Evolutionary conservation across 2,329 filamentous ascomycete species (phyloP).

Genomic region (Cephalotrichum gorgonifer): DNA sequence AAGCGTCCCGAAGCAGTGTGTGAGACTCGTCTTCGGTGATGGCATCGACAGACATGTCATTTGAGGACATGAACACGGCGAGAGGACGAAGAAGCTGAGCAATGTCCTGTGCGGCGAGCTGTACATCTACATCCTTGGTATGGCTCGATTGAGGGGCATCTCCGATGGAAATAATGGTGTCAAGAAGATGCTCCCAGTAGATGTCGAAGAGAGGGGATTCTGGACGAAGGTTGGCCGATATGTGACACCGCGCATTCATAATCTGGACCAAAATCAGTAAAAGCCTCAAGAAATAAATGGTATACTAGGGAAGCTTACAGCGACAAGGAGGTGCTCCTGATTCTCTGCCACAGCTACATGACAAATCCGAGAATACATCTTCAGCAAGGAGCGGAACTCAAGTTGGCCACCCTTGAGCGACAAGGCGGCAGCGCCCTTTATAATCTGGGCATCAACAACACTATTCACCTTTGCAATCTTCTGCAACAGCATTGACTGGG

Average conservation of each 20-base stretch:
- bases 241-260: slow-evolving; percentile 66
- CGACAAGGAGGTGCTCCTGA: slow-evolving; percentile 56
- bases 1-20: slow-evolving; percentile 74
- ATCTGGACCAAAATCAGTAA: slow-evolving; percentile 34
- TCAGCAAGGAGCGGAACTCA: slow-evolving; percentile 79
- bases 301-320: slow-evolving; percentile 38
- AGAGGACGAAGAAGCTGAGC: slow-evolving; percentile 77
- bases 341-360: slow-evolving; percentile 63
- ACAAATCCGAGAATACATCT: slow-evolving; percentile 67
- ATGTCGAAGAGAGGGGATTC: slow-evolving; percentile 70
- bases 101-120: slow-evolving; percentile 79
- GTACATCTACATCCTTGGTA: slow-evolving; percentile 65
- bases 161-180: slow-evolving; percentile 81
- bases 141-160: slow-evolving; percentile 69
- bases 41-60: slow-evolving; percentile 41
- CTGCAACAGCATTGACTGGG: slow-evolving; percentile 92
- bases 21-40: slow-evolving; percentile 57
- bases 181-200: slow-evolving; percentile 75
- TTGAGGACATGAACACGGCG: slow-evolving; percentile 68
- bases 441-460: slow-evolving; percentile 73
- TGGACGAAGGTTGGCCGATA: slow-evolving; percentile 59
- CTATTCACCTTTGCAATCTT: slow-evolving; percentile 80
- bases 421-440: slow-evolving; percentile 69
- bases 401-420: slow-evolving; percentile 66
- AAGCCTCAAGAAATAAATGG: background rate